phyloP scores from a whole-genome alignment of 495 filamentous ascomycete species.

The Trichoderma gamsii region DNA sequence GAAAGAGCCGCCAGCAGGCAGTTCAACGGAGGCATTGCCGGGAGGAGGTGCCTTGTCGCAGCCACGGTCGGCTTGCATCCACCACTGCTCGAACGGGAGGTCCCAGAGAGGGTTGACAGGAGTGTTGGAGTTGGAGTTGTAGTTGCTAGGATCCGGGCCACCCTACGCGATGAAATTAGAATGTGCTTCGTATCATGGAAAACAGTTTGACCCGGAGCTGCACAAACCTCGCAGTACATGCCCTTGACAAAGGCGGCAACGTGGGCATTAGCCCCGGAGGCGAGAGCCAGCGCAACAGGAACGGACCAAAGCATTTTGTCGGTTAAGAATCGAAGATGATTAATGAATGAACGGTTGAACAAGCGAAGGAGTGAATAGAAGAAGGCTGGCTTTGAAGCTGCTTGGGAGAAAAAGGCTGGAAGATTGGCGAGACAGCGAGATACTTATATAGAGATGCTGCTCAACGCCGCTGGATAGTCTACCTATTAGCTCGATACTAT shows the following conservation, averaged over 20 bases:
- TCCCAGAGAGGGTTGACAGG: slow-evolving; percentile 40
- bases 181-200: neutral
- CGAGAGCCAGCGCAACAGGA: slow-evolving; percentile 19
- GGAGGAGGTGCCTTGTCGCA: slow-evolving; percentile 40
- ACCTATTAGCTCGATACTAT: neutral
- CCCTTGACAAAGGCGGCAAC: slow-evolving; percentile 40
- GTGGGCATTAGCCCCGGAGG: slow-evolving; percentile 32
- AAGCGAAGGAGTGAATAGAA: neutral
- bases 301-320: neutral
- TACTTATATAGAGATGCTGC: neutral
- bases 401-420: neutral
- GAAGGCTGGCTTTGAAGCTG: neutral
- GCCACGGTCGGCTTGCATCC: slow-evolving; percentile 47
- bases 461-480: neutral
- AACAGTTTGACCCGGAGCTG: slow-evolving; percentile 13
- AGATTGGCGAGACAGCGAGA: neutral
- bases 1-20: slow-evolving; percentile 49
- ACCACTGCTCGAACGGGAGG: slow-evolving; percentile 40
- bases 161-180: slow-evolving; percentile 18
- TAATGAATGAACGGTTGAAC: neutral
- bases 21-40: slow-evolving; percentile 37
- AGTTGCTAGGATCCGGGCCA: slow-evolving; percentile 26
- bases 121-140: slow-evolving; percentile 38
- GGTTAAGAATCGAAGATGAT: neutral
- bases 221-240: slow-evolving; percentile 40